A percentile compares a stretch with the other conserved stretches of the same genome.
phyloP scores from a whole-genome alignment of 345 rosid genomes.

The Eucalyptus curtisii region DNA sequence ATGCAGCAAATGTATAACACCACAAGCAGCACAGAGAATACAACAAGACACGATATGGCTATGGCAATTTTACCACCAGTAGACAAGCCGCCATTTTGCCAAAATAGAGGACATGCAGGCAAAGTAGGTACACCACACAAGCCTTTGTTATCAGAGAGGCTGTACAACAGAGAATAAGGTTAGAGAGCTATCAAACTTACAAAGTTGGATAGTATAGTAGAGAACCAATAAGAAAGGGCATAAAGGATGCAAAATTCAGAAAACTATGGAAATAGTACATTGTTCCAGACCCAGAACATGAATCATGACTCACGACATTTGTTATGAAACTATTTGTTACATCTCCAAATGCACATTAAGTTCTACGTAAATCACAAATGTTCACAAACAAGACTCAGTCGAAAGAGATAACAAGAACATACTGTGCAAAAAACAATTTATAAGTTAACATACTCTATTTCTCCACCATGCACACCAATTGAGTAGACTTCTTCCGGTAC shows the following conservation, averaged over 20 bases:
- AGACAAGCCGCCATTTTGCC: slow-evolving; percentile 84
- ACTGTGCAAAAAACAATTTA: neutral
- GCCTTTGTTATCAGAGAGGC: slow-evolving; percentile 90
- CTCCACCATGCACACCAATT: slow-evolving; percentile 96
- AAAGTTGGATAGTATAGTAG: neutral
- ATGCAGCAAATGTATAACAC: slow-evolving; percentile 50
- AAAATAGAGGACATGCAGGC: slow-evolving; percentile 68
- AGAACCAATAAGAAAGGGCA: neutral
- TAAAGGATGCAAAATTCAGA: neutral
- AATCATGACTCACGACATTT: neutral
- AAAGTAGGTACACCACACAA: slow-evolving; percentile 85
- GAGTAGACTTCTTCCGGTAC: slow-evolving; percentile 89
- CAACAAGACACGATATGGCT: slow-evolving; percentile 38
- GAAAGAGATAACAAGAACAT: neutral
- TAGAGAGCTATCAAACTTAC: neutral
- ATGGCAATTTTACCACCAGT: slow-evolving; percentile 70
- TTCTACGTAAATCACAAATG: neutral
- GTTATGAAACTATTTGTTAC: neutral
- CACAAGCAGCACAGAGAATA: slow-evolving; percentile 27
- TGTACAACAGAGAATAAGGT: slow-evolving; percentile 5
- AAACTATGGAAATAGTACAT: neutral
- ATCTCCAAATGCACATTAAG: neutral
- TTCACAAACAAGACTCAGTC: neutral
- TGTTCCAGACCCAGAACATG: neutral
- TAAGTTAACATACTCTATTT: slow-evolving; percentile 54